phyloP scores from a whole-genome alignment of 345 rosid genomes.

The Dimocarpus longan region DNA sequence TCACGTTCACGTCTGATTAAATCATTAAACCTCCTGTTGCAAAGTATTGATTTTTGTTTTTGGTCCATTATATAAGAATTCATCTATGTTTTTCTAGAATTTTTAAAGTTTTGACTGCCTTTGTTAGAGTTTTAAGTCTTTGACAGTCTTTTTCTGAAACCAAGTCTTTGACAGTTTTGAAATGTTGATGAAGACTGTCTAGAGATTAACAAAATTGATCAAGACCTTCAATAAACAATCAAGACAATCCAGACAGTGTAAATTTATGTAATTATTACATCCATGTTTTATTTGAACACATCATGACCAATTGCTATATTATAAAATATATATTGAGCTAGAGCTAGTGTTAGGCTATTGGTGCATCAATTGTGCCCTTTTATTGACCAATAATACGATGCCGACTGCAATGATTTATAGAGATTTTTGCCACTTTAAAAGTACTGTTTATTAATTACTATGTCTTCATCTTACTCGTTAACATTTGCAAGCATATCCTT shows the following conservation, averaged over 20 bases:
- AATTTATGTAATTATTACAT: too few species aligned
- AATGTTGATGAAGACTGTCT: background rate
- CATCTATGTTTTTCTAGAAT: background rate
- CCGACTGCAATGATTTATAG: background rate
- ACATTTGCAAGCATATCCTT: background rate
- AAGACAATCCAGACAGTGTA: background rate
- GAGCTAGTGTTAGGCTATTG: background rate
- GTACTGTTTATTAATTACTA: background rate
- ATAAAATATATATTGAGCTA: background rate
- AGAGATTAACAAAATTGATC: too few species aligned
- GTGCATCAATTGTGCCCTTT: slow-evolving; percentile 6
- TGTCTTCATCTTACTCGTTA: background rate
- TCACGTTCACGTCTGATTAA: background rate
- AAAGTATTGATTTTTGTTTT: background rate
- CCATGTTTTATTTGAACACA: background rate
- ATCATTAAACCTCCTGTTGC: background rate
- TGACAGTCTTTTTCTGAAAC: too few species aligned
- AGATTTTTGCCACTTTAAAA: too few species aligned
- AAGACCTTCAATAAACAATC: background rate
- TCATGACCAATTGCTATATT: background rate
- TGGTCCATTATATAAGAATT: background rate
- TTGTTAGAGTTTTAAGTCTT: background rate
- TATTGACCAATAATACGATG: background rate
- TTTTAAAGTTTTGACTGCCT: background rate
- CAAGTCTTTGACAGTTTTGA: background rate